These are phyloP conservation scores for Rhynchosporium secalis DNA, from an alignment of 2,329 filamentous ascomycete genomes.

Conservation along the genomic window DNA sequence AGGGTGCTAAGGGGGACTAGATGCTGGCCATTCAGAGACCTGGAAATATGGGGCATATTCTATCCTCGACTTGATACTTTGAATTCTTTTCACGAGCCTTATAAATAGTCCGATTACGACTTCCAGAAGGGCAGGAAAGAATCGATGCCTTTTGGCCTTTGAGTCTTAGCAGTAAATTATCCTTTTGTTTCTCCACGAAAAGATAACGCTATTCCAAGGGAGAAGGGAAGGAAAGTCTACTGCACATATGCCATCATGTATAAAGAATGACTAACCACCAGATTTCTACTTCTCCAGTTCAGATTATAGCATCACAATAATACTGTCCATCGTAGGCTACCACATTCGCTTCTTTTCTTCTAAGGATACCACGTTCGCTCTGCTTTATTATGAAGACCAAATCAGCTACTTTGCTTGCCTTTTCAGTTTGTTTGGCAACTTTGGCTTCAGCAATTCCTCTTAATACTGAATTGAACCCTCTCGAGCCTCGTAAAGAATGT, in stretches of 20 bases:
- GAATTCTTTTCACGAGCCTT: too few relatives aligned
- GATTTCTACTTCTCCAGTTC: background rate
- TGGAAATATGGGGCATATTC: too few relatives aligned
- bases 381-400: constrained; percentile 35
- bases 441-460: constrained; percentile 31
- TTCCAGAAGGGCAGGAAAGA: too few relatives aligned
- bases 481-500: constrained; percentile 30
- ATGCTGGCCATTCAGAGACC: too few relatives aligned
- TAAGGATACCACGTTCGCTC: background rate
- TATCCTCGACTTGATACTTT: too few relatives aligned
- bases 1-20: too few relatives aligned
- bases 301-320: constrained; percentile 17
- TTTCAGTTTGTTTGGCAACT: constrained; percentile 28
- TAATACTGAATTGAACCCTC: constrained; percentile 15
- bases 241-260: background rate
- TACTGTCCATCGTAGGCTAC: constrained; percentile 14
- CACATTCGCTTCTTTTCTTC: background rate
- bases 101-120: too few relatives aligned
- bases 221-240: background rate
- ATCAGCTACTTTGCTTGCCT: constrained; percentile 30
- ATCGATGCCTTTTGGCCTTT: too few relatives aligned
- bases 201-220: background rate
- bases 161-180: too few relatives aligned
- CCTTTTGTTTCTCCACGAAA: too few relatives aligned
- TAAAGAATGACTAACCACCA: constrained; percentile 9